phyloP scores from a whole-genome alignment of 805 yeast species.

The Metschnikowia gruessii region DNA sequence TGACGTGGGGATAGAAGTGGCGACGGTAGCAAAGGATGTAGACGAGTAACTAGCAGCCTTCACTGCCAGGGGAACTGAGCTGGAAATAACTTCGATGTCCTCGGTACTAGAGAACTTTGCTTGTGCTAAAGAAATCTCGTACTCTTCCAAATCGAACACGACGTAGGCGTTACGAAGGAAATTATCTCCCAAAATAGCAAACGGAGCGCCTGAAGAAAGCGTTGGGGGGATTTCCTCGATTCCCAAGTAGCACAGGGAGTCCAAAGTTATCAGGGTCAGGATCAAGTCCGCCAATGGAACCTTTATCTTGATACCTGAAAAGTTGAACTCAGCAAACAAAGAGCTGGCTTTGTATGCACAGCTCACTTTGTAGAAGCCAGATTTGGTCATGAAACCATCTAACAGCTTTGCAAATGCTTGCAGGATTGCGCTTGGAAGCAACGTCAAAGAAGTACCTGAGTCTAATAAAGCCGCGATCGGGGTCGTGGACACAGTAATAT shows the following conservation, averaged over 20 bases:
- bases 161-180: conserved; percentile 62
- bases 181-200: conserved; percentile 57
- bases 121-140: conserved; percentile 54
- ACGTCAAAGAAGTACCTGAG: conserved; percentile 52
- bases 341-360: conserved; percentile 11
- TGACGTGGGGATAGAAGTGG: neutral
- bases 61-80: conserved; percentile 50
- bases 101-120: conserved; percentile 24
- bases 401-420: conserved; percentile 13
- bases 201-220: conserved; percentile 46
- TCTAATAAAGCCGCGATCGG: conserved; percentile 35
- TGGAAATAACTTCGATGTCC: conserved; percentile 45
- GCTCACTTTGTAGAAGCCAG: conserved; percentile 8
- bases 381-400: neutral
- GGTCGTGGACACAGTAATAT: conserved; percentile 5
- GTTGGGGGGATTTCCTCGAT: conserved; percentile 21
- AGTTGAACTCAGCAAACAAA: conserved; percentile 34
- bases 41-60: conserved; percentile 45
- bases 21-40: conserved; percentile 23
- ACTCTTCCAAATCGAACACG: conserved; percentile 60
- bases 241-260: conserved; percentile 26
- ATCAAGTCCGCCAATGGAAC: conserved; percentile 43
- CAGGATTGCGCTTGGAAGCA: conserved; percentile 40
- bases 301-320: conserved; percentile 54
- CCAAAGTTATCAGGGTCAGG: conserved; percentile 10